phyloP scores from a whole-genome alignment of 1,284 basidiomycete species.

The Puccinia hordei region DNA sequence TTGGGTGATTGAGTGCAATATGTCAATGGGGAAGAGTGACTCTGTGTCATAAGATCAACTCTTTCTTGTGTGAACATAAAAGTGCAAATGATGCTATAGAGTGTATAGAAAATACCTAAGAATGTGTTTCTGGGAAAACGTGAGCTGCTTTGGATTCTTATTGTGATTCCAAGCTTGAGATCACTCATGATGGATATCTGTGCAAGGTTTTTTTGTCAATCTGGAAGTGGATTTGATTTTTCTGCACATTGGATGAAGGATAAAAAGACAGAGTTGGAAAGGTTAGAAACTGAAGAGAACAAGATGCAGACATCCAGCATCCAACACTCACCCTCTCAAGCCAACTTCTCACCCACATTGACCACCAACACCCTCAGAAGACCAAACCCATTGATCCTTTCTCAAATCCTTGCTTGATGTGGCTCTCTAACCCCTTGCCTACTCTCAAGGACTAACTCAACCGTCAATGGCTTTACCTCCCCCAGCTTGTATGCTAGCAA shows the following conservation, averaged over 20 bases:
- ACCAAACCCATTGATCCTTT: too few species aligned
- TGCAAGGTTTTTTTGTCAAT: conserved; percentile 72
- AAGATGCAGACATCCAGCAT: conserved; percentile 89
- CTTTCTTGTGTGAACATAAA: conserved; percentile 62
- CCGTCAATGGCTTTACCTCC: too few species aligned
- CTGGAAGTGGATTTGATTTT: conserved; percentile 83
- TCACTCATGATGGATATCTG: not conserved
- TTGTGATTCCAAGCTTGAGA: not conserved
- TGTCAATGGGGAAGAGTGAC: too few species aligned
- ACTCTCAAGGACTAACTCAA: too few species aligned
- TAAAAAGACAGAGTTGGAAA: conserved; percentile 70
- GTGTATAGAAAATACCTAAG: conserved; percentile 74
- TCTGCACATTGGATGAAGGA: conserved; percentile 69
- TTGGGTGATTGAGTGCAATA: too few species aligned
- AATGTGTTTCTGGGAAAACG: conserved; percentile 84
- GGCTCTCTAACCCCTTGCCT: too few species aligned
- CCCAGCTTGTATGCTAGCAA: too few species aligned
- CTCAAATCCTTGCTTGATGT: too few species aligned
- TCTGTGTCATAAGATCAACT: conserved; percentile 64
- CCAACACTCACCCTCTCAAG: too few species aligned
- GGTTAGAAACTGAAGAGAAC: conserved; percentile 78
- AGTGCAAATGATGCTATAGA: conserved; percentile 56
- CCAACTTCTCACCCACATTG: too few species aligned
- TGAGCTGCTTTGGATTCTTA: conserved; percentile 58
- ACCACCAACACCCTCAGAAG: too few species aligned